Evolutionary conservation across 1,284 basidiomycete species (phyloP).

Genomic region (Ganoderma lucidum): DNA sequence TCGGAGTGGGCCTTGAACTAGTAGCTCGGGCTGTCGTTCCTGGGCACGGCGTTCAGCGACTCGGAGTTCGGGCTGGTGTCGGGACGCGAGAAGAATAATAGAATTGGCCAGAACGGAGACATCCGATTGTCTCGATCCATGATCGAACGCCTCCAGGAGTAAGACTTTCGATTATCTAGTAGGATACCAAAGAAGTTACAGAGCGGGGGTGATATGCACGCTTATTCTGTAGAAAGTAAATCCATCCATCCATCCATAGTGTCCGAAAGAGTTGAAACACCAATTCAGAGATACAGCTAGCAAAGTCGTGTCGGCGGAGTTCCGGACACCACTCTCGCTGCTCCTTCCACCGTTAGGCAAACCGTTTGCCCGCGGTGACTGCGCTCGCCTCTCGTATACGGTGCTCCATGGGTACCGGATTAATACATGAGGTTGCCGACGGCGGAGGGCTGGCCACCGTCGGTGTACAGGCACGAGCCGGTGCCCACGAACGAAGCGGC

Average conservation of each 20-base stretch:
- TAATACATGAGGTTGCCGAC: constrained; percentile 13
- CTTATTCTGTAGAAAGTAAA: neutral
- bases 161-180: too few species aligned
- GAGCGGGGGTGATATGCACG: neutral
- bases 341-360: neutral
- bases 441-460: constrained; percentile 1
- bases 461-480: constrained; percentile 8
- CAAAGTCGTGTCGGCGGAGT: neutral
- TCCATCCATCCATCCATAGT: neutral
- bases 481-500: constrained; percentile 8
- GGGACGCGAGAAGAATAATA: too few species aligned
- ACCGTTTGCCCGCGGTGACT: neutral
- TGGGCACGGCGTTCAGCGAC: constrained; percentile 65
- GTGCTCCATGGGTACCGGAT: neutral
- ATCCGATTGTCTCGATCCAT: too few species aligned
- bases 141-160: too few species aligned
- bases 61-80: constrained; percentile 62
- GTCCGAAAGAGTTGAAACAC: neutral
- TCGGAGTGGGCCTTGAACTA: constrained; percentile 56
- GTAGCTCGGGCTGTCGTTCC: constrained; percentile 70
- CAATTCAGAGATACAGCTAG: neutral
- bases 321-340: neutral
- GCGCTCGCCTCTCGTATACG: neutral
- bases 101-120: too few species aligned
- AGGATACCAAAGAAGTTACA: neutral